Conservation (phyloP, 805 yeast genomes). For the Dipodascopsis tothii region DNA sequence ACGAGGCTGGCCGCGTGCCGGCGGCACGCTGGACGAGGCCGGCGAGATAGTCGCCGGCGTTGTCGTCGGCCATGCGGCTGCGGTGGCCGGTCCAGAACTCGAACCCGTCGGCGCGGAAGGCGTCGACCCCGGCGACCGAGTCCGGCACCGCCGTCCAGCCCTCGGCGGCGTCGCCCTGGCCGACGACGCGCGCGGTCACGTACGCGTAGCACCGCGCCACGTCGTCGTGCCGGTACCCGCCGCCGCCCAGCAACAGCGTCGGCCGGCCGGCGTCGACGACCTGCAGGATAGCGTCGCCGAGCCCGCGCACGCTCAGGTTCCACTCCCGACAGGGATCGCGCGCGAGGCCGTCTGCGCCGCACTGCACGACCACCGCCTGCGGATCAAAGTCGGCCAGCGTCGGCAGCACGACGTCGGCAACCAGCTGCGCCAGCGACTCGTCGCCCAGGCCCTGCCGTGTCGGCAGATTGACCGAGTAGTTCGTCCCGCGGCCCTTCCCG, state of each 20-base stretch:
- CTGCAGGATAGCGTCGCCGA: constrained; percentile 33
- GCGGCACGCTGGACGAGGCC: too few species aligned
- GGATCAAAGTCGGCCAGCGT: constrained; percentile 38
- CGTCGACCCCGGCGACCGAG: constrained; percentile 4
- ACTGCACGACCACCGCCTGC: constrained; percentile 52
- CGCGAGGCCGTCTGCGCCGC: constrained; percentile 70
- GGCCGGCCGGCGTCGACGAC: constrained; percentile 33
- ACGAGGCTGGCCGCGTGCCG: too few species aligned
- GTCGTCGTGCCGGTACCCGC: constrained; percentile 61
- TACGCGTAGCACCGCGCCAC: constrained; percentile 56
- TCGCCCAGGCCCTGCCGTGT: constrained; percentile 51
- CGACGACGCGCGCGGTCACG: constrained; percentile 21
- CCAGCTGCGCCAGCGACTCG: constrained; percentile 33
- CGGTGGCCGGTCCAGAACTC: constrained; percentile 5
- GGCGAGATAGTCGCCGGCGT: too few species aligned
- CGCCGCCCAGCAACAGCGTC: constrained; percentile 59
- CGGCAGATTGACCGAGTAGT: constrained; percentile 47
- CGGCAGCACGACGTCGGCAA: constrained; percentile 40
- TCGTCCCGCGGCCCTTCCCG: constrained; percentile 36
- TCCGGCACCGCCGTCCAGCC: constrained; percentile 18
- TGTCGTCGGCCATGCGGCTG: constrained; percentile 1
- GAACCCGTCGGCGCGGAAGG: constrained; percentile 11
- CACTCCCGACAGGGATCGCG: constrained; percentile 59
- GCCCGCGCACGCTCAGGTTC: constrained; percentile 55
- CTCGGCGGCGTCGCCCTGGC: constrained; percentile 2